phyloP scores from a whole-genome alignment of 2,329 filamentous ascomycete genomes.

The Metarhizium robertsii region DNA sequence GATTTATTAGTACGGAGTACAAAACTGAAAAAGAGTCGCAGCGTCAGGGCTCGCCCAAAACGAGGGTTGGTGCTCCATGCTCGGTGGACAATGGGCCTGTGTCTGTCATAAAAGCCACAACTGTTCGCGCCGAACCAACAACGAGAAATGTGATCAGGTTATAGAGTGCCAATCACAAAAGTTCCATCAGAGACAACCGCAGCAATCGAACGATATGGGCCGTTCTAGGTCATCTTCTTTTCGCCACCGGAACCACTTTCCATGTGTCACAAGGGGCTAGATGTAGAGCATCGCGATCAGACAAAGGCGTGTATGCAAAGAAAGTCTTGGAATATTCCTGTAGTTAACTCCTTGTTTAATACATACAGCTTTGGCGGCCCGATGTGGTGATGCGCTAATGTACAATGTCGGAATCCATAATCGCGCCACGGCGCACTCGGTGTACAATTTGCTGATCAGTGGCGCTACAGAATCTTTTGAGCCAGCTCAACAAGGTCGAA shows the following conservation, averaged over 20 bases:
- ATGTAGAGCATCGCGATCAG: background rate
- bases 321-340: background rate
- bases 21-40: no score
- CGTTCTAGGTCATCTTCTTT: background rate
- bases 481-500: slow-evolving; percentile 57
- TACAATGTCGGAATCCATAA: background rate
- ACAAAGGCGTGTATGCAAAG: background rate
- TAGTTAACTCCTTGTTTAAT: background rate
- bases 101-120: background rate
- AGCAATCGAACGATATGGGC: background rate
- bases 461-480: slow-evolving; percentile 40
- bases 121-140: background rate
- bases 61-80: background rate
- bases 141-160: background rate
- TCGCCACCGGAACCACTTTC: background rate
- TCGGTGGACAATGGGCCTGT: background rate
- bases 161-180: background rate
- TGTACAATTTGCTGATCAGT: background rate
- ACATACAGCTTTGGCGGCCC: no score
- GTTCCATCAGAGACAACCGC: background rate
- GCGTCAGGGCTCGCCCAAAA: no score
- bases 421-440: background rate
- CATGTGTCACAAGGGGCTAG: background rate
- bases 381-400: background rate
- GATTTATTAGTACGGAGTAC: no score